Base-by-base conservation (phyloP, 257 asterid genomes). In the Primulina eburnea region DNA sequence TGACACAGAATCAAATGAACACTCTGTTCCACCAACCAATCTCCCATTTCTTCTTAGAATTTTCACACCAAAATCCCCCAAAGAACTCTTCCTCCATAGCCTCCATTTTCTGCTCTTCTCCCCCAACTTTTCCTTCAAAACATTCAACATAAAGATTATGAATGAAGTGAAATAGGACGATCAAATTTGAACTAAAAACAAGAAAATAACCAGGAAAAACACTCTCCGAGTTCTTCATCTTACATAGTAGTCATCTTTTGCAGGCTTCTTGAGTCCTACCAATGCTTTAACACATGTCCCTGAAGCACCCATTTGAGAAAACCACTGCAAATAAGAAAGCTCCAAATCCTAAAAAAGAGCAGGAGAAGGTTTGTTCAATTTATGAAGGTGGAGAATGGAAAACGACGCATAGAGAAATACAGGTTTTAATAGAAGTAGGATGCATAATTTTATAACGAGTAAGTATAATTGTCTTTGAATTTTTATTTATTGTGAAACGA, bases 251-350 rank as follows among this genome's bases (percentile, higher is more conserved):
- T 87, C 93, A 24, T 92, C 95, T 76, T 85, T 92, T 64, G 90
- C 95, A 33, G 82, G 70, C 70, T 92, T 92, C 85, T 85, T 92
- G 76, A 81, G 76, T 26, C 98, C 97, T 62, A 90, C 82, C 78
- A 92, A 62, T 7, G 91, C 86, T 78, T 90, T 92, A 32, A 92
- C 88, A 97, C 98, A 92, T 75, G 85, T 92, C 53, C 91, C 95
- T 9, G 97, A 90, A 84, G 90, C 88, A 74, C 96, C 95, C 98
- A 90, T 92, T 79, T 29, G 73, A 56, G 58, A 64, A 74, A 12
- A 16, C 20, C 56, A 6, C 34, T 76, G 71, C 52, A 66, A 28
- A 12, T 62, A 17, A 10, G 52, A 76, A 73, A 71, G 65, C 61
- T 43, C 50, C 68, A 40, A 71, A 66, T 63, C 56, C 59, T 34